Evolutionary conservation across 1,139 yeast genomes (phyloP).

Genomic region (Debaryomyces subglobosus): DNA sequence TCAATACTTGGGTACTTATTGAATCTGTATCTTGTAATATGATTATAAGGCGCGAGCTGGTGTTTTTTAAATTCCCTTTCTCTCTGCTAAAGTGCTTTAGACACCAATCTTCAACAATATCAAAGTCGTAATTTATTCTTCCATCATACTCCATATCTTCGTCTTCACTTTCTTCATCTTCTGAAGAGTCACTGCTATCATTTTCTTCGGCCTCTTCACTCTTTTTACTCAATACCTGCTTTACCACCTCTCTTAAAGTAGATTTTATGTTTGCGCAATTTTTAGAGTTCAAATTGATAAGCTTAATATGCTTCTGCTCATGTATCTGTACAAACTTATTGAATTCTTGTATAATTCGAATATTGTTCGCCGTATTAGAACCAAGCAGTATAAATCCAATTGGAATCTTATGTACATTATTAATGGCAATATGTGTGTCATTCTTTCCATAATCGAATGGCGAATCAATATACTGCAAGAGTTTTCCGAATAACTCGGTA

Average conservation of each 20-base stretch:
- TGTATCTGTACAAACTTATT: slow-evolving; percentile 23
- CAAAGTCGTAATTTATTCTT: slow-evolving; percentile 52
- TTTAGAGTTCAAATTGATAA: slow-evolving; percentile 46
- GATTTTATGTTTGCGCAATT: slow-evolving; percentile 45
- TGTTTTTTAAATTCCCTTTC: slow-evolving; percentile 14
- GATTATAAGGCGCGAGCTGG: slow-evolving; percentile 37
- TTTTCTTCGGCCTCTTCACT: slow-evolving; percentile 10
- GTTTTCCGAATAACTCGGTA: slow-evolving; percentile 35
- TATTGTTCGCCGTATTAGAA: slow-evolving; percentile 60
- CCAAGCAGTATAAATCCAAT: slow-evolving; percentile 55
- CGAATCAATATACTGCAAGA: slow-evolving; percentile 31
- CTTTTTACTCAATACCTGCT: slow-evolving; percentile 27
- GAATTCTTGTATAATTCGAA: slow-evolving; percentile 49
- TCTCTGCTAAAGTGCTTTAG: slow-evolving; percentile 17
- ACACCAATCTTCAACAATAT: slow-evolving; percentile 54
- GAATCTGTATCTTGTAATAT: slow-evolving; percentile 70
- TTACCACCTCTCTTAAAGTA: slow-evolving; percentile 40
- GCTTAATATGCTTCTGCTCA: slow-evolving; percentile 19
- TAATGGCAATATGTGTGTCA: slow-evolving; percentile 8
- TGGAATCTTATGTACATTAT: slow-evolving; percentile 27
- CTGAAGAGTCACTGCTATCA: slow-evolving; percentile 4
- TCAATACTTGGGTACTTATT: slow-evolving; percentile 52
- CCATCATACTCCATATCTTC: slow-evolving; percentile 15
- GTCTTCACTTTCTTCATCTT: slow-evolving; percentile 15
- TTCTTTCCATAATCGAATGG: slow-evolving; percentile 1